These are phyloP conservation scores for Pythium graminicola DNA, from an alignment of 352 stramenopile genomes.

Conservation along the genomic window DNA sequence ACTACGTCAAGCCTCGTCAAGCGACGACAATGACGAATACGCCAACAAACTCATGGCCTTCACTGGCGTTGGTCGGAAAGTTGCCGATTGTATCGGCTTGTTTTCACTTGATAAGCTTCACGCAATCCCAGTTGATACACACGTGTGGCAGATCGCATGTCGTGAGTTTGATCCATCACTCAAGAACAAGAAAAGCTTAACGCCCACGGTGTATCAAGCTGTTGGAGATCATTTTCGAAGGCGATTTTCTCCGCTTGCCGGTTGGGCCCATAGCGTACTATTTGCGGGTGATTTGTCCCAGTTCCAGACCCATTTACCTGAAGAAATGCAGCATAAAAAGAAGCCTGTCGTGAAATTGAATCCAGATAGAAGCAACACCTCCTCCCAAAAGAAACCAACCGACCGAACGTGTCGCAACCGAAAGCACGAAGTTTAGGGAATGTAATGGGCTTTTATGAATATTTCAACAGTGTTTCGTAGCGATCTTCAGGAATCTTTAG, in stretches of 20 bases:
- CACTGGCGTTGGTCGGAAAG: slow-evolving; percentile 82
- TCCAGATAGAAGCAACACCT: no score
- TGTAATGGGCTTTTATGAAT: no score
- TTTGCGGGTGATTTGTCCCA: slow-evolving; percentile 24
- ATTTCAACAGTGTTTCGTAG: no score
- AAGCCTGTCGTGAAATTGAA: no score
- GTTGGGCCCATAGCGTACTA: slow-evolving; percentile 76
- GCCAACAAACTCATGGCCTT: slow-evolving; percentile 28
- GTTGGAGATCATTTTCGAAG: slow-evolving; percentile 89
- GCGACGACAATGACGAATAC: slow-evolving; percentile 15
- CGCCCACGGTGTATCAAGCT: slow-evolving; percentile 59
- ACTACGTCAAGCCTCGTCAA: slow-evolving; percentile 8
- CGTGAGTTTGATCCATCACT: slow-evolving; percentile 42
- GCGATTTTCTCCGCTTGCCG: slow-evolving; percentile 75
- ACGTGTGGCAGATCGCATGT: slow-evolving; percentile 91
- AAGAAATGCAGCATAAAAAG: slow-evolving; percentile 18
- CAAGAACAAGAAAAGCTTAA: slow-evolving; percentile 46
- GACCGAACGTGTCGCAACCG: no score
- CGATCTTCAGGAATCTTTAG: no score
- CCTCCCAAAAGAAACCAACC: no score
- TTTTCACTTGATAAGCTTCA: slow-evolving; percentile 88
- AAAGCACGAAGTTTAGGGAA: no score
- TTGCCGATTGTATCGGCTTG: slow-evolving; percentile 93
- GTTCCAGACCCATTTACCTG: slow-evolving; percentile 20
- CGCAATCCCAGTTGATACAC: slow-evolving; percentile 91